These are phyloP conservation scores for Chlorophyllum brunneum DNA, from an alignment of 768 basidiomycete genomes.

Conservation along the genomic window DNA sequence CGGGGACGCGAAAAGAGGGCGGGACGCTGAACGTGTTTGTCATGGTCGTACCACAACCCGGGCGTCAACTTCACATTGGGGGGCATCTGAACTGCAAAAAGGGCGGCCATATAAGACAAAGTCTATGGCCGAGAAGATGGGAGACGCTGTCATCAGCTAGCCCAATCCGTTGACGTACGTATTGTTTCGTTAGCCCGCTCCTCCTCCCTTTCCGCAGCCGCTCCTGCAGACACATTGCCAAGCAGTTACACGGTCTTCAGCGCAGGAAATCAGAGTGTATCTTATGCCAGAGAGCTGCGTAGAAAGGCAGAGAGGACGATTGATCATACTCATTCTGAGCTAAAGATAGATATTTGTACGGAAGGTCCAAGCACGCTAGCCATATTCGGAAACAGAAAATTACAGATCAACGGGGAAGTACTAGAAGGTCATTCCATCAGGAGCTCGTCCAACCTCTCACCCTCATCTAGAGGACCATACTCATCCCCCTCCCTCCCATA, in stretches of 20 bases:
- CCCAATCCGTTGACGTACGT: constrained; percentile 1
- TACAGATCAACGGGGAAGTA: too few species aligned
- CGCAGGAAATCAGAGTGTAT: too few species aligned
- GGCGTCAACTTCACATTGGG: constrained; percentile 5
- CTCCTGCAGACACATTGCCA: neutral
- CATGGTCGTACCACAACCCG: constrained; percentile 6
- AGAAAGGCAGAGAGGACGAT: too few species aligned
- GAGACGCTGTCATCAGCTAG: neutral
- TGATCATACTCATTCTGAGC: neutral
- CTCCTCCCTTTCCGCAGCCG: too few species aligned
- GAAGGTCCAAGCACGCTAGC: too few species aligned
- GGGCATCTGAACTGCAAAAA: neutral
- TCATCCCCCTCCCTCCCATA: constrained; percentile 64
- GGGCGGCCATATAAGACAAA: neutral
- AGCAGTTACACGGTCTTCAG: too few species aligned
- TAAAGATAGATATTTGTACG: neutral
- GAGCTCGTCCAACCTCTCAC: constrained; percentile 38
- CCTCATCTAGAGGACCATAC: constrained; percentile 55
- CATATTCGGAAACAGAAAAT: too few species aligned
- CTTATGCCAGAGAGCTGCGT: too few species aligned
- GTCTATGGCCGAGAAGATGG: neutral
- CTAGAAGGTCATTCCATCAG: too few species aligned
- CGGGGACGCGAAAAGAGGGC: constrained; percentile 27
- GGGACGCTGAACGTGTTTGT: constrained; percentile 13
- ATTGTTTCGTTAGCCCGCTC: neutral